Conservation (phyloP, 208 protist genomes). For the Kentomonas sorsogonicus region DNA sequence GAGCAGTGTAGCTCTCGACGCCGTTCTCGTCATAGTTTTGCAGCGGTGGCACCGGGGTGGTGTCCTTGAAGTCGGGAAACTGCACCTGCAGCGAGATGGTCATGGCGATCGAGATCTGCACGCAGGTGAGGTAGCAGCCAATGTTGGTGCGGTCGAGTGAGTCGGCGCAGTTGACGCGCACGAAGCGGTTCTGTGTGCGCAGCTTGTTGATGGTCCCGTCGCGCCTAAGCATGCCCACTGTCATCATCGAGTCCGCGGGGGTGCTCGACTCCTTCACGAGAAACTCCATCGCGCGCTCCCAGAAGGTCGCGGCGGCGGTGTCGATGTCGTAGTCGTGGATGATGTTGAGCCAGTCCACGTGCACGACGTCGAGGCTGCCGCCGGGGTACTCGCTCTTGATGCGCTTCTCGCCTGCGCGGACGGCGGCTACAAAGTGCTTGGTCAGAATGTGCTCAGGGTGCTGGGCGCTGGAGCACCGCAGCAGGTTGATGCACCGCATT, state of each 20-base stretch:
- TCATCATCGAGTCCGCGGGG: constrained; percentile 53
- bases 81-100: constrained; percentile 54
- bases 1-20: constrained; percentile 21
- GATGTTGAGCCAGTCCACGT: constrained; percentile 82
- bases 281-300: constrained; percentile 54
- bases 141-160: constrained; percentile 94
- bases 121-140: constrained; percentile 85
- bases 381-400: constrained; percentile 33
- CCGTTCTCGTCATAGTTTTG: constrained; percentile 32
- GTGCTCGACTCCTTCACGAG: constrained; percentile 23
- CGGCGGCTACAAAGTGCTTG: constrained; percentile 60
- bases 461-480: constrained; percentile 64
- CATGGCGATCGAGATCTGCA: constrained; percentile 81
- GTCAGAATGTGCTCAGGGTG: constrained; percentile 58
- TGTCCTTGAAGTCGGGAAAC: constrained; percentile 43
- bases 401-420: constrained; percentile 29
- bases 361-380: constrained; percentile 57
- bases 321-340: constrained; percentile 72
- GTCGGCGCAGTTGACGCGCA: constrained; percentile 92
- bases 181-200: constrained; percentile 65
- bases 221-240: constrained; percentile 49
- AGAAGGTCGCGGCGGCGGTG: constrained; percentile 54
- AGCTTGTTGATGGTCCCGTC: constrained; percentile 40
- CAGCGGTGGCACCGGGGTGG: constrained; percentile 38
- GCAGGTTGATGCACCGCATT: constrained; percentile 77